A percentile compares a stretch with the other conserved stretches of the same genome.
phyloP scores from a whole-genome alignment of 2,329 filamentous ascomycete species.

The Diaporthe destruens region DNA sequence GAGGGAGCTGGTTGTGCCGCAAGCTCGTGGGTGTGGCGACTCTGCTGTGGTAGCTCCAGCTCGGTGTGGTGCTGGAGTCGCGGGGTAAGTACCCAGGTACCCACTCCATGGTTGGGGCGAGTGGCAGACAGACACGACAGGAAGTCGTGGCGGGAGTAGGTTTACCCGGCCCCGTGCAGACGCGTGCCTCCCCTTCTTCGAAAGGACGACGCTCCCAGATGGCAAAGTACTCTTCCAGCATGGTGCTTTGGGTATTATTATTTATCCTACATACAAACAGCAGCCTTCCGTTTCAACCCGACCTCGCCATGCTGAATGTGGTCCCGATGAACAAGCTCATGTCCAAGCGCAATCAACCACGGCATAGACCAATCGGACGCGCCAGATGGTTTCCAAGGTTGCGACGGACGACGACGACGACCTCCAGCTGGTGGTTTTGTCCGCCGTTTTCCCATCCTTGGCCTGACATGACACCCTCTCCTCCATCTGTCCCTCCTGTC shows the following conservation, averaged over 20 bases:
- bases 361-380: background rate
- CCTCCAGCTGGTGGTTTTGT: background rate
- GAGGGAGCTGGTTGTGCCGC: background rate
- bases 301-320: background rate
- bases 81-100: constrained; percentile 9
- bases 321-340: background rate
- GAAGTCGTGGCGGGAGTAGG: constrained; percentile 28
- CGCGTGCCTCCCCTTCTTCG: background rate
- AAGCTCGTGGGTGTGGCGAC: background rate
- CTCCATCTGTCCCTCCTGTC: too few relatives aligned
- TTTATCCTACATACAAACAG: background rate
- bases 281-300: background rate
- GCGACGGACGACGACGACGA: background rate
- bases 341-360: background rate
- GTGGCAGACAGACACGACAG: constrained; percentile 18
- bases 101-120: background rate
- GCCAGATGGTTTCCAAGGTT: too few relatives aligned
- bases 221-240: constrained; percentile 20
- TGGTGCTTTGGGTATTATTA: background rate
- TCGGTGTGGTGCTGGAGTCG: background rate
- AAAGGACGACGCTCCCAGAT: background rate
- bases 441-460: background rate
- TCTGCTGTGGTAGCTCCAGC: background rate
- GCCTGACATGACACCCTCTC: background rate
- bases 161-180: constrained; percentile 23